Percentiles rank a stretch among this genome's conserved stretches.
phyloP scores from a whole-genome alignment of 768 basidiomycete genomes.

The Fistulinella prunicolor region DNA sequence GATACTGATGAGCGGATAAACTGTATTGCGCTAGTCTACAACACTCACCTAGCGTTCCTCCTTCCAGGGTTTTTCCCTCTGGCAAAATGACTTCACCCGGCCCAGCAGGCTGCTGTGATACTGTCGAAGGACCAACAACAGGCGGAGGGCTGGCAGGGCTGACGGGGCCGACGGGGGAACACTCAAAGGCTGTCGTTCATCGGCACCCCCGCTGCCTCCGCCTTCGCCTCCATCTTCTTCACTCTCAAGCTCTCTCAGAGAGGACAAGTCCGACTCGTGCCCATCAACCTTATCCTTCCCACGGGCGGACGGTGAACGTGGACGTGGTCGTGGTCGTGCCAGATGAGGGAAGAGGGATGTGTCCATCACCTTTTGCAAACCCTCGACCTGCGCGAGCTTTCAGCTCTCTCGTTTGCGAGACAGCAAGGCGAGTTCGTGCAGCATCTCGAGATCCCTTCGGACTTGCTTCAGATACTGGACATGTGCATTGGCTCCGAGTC shows the following conservation, averaged over 20 bases:
- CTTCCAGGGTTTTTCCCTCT: slow-evolving; percentile 39
- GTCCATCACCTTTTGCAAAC: slow-evolving; percentile 65
- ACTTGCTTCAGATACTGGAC: slow-evolving; percentile 56
- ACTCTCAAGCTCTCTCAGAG: slow-evolving; percentile 43
- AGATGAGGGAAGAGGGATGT: slow-evolving; percentile 66
- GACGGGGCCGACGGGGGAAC: background rate
- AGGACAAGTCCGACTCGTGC: slow-evolving; percentile 44
- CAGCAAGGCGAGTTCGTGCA: slow-evolving; percentile 63
- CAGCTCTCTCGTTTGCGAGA: slow-evolving; percentile 76
- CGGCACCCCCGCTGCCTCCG: background rate
- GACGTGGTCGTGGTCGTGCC: slow-evolving; percentile 16
- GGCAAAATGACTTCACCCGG: slow-evolving; percentile 35
- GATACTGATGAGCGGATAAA: background rate
- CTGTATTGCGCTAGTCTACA: no score
- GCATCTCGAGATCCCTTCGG: slow-evolving; percentile 70
- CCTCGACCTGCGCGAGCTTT: slow-evolving; percentile 68
- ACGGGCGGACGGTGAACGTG: background rate
- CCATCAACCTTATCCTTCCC: slow-evolving; percentile 15
- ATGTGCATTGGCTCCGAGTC: background rate
- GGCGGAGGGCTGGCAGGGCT: no score
- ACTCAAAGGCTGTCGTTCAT: slow-evolving; percentile 4
- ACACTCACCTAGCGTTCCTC: slow-evolving; percentile 64
- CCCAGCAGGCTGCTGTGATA: slow-evolving; percentile 16
- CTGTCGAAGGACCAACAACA: slow-evolving; percentile 6
- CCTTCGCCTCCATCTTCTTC: slow-evolving; percentile 18